Conservation (phyloP, 108 stramenopile genomes). For the Nannochloropsis granulata region DNA sequence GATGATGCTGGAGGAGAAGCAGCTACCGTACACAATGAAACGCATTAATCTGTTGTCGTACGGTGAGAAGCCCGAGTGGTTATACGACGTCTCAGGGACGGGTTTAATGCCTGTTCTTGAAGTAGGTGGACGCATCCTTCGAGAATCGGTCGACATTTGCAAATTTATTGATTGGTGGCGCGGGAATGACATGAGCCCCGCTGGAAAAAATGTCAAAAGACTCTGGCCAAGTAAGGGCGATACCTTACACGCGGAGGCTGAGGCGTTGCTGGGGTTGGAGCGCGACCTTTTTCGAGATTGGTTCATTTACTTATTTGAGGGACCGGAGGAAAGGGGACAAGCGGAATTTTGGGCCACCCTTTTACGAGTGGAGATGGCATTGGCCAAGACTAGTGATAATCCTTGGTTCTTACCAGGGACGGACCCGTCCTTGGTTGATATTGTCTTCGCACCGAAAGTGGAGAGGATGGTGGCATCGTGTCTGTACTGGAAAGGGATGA, state of each 20-base stretch:
- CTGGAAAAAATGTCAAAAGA: background rate
- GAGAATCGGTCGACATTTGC: background rate
- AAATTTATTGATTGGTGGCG: background rate
- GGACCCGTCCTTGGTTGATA: background rate
- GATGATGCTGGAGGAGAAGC: background rate
- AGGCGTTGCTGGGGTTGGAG: background rate
- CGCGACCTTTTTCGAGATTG: background rate
- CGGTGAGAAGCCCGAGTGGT: background rate
- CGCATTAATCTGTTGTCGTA: background rate
- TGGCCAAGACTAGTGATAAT: background rate
- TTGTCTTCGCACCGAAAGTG: background rate
- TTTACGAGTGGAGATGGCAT: background rate
- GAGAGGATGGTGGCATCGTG: background rate
- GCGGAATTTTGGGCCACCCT: background rate
- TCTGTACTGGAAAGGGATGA: background rate
- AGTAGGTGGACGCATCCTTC: background rate
- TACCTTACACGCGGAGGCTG: background rate
- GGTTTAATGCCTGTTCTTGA: background rate
- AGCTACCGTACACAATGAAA: background rate
- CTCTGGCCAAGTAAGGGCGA: background rate
- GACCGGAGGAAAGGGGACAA: background rate
- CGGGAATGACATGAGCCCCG: background rate
- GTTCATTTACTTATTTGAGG: background rate
- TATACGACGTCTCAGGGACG: background rate
- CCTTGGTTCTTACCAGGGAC: background rate